Conservation (phyloP, 176 grass and related monocot species). For the Hsuehochloa calcarea region DNA sequence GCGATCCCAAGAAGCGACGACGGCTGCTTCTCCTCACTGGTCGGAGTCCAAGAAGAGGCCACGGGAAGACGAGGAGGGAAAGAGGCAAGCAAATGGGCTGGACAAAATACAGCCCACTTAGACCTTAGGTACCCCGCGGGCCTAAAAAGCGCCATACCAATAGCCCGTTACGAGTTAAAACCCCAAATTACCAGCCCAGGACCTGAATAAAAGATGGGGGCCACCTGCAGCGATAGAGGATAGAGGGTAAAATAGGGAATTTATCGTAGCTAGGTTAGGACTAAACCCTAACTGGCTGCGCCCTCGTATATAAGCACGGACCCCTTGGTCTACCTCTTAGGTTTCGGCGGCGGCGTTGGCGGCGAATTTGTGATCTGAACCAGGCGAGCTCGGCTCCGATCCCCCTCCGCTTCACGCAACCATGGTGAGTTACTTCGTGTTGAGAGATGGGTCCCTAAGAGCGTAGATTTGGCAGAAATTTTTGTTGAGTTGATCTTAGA, state of each 20-base stretch:
- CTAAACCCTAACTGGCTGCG: constrained; percentile 34
- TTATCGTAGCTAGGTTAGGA: background rate
- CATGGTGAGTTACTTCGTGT: constrained; percentile 23
- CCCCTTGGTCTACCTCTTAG: background rate
- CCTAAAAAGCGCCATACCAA: accelerated
- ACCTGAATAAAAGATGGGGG: accelerated
- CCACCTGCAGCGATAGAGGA: background rate
- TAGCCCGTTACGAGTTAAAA: background rate
- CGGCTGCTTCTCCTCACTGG: background rate
- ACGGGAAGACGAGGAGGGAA: background rate
- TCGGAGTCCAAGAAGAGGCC: constrained; percentile 15
- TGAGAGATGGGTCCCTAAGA: background rate
- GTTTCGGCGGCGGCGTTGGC: constrained; percentile 28
- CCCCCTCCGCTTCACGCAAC: constrained; percentile 12
- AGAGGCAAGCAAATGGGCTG: background rate
- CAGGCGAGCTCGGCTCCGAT: background rate
- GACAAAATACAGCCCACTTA: background rate
- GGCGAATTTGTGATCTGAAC: constrained; percentile 8
- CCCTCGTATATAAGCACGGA: constrained; percentile 15
- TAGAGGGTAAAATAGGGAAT: constrained; percentile 27
- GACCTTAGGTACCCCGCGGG: background rate
- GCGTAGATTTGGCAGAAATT: background rate
- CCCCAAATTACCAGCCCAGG: background rate
- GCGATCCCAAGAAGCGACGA: constrained; percentile 24
- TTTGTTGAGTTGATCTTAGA: background rate